phyloP scores from a whole-genome alignment of 2,329 filamentous ascomycete species.

The Beauveria caledonica region DNA sequence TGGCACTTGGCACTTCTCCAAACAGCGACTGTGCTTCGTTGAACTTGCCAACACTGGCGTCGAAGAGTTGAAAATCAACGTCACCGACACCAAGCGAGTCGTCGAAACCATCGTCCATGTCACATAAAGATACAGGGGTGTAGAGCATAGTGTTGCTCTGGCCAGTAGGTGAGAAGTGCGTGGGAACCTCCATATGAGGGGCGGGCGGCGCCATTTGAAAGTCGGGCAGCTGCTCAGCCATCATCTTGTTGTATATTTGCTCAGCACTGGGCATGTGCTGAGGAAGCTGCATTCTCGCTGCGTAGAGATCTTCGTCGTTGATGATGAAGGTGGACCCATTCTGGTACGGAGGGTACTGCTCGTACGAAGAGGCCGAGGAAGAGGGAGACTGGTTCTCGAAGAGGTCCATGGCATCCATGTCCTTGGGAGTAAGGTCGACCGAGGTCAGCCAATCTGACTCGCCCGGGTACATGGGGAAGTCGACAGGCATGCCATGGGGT shows the following conservation, averaged over 20 bases:
- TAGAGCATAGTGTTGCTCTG: slow-evolving; percentile 62
- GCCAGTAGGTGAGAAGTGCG: slow-evolving; percentile 60
- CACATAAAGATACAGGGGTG: slow-evolving; percentile 53
- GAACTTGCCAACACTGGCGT: slow-evolving; percentile 31
- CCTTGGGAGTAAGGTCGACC: slow-evolving; percentile 24
- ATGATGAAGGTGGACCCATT: slow-evolving; percentile 54
- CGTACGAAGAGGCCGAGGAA: slow-evolving; percentile 27
- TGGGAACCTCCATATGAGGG: slow-evolving; percentile 19
- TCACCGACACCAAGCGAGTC: slow-evolving; percentile 39
- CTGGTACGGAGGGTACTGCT: slow-evolving; percentile 54
- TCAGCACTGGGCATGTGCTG: slow-evolving; percentile 34
- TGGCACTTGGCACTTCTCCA: slow-evolving; percentile 40
- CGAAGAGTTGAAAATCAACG: slow-evolving; percentile 60
- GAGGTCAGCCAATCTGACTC: slow-evolving; percentile 37
- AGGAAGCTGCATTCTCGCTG: slow-evolving; percentile 47
- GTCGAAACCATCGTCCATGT: slow-evolving; percentile 59
- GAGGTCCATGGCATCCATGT: slow-evolving; percentile 34
- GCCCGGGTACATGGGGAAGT: slow-evolving; percentile 42
- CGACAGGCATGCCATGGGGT: slow-evolving; percentile 22
- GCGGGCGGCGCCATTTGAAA: slow-evolving; percentile 18
- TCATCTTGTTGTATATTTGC: slow-evolving; percentile 36
- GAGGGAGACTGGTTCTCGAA: slow-evolving; percentile 27
- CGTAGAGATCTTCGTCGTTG: slow-evolving; percentile 55
- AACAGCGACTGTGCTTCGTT: slow-evolving; percentile 36
- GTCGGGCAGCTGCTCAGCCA: slow-evolving; percentile 34